phyloP scores from a whole-genome alignment of 441 rosid genomes.

The Mallotus repandus region DNA sequence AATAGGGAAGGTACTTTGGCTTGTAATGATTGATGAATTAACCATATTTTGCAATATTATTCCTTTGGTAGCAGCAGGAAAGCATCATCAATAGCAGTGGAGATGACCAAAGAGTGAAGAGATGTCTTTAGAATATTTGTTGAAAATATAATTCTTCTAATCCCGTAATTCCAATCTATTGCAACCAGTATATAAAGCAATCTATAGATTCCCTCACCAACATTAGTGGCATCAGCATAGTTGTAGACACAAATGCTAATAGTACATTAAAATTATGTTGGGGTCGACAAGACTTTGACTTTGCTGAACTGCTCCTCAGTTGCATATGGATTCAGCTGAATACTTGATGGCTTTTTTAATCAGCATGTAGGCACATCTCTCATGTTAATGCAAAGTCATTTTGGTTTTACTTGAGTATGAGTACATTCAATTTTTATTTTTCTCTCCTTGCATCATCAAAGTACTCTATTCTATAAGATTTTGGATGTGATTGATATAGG shows the following conservation, averaged over 20 bases:
- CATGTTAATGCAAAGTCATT: background rate
- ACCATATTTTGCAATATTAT: background rate
- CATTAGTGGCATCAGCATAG: background rate
- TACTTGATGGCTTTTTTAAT: too few species aligned
- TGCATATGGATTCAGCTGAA: background rate
- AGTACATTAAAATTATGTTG: background rate
- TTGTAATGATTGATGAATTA: too few species aligned
- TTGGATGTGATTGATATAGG: conserved; percentile 2
- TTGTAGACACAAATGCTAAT: background rate
- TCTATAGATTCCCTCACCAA: background rate
- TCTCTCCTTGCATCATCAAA: background rate
- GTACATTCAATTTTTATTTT: too few species aligned
- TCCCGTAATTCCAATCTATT: background rate
- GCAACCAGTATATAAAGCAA: background rate
- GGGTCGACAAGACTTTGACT: background rate
- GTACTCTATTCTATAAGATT: background rate
- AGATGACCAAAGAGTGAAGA: background rate
- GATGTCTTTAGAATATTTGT: background rate
- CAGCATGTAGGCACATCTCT: background rate
- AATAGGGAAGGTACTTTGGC: background rate
- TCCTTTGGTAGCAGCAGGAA: background rate
- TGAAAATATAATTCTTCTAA: background rate
- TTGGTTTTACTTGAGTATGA: background rate
- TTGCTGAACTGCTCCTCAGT: background rate
- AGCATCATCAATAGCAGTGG: background rate